A percentile compares a stretch with the other conserved stretches of the same genome.
phyloP scores from a whole-genome alignment of 177 flowering plant species.

The Tripterygium wilfordii region DNA sequence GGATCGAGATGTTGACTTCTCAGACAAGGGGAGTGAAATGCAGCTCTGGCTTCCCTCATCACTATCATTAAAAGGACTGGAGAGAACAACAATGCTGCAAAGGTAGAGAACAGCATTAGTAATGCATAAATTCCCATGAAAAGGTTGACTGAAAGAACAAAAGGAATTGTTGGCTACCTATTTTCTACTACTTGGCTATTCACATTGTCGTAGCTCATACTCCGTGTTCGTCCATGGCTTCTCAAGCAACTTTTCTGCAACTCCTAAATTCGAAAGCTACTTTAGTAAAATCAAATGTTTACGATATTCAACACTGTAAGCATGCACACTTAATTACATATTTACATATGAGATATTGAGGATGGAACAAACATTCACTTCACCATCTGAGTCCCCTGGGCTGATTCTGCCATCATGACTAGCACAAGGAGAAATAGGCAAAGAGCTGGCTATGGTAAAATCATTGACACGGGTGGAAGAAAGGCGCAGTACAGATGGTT shows the following conservation, averaged over 20 bases:
- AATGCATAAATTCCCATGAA: no score
- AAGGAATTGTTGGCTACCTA: conserved; percentile 22
- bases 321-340: no score
- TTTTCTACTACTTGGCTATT: conserved; percentile 19
- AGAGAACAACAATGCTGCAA: no score
- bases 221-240: conserved; percentile 13
- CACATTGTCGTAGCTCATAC: conserved; percentile 23
- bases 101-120: no score
- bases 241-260: conserved; percentile 21
- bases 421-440: conserved; percentile 38
- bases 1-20: conserved; percentile 35
- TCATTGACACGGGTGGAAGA: conserved; percentile 31
- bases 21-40: conserved; percentile 38
- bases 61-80: conserved; percentile 37
- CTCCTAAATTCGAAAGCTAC: conserved; percentile 36
- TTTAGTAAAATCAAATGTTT: no score
- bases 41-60: conserved; percentile 52
- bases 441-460: conserved; percentile 19
- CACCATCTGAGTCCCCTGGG: conserved; percentile 43
- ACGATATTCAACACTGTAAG: no score
- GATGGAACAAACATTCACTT: conserved; percentile 25
- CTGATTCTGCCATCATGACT: conserved; percentile 26
- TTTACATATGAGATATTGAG: neutral
- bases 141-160: no score
- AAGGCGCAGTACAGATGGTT: conserved; percentile 37